These are phyloP conservation scores for Tripterygium wilfordii DNA, from an alignment of 177 flowering plant genomes.

Conservation along the genomic window DNA sequence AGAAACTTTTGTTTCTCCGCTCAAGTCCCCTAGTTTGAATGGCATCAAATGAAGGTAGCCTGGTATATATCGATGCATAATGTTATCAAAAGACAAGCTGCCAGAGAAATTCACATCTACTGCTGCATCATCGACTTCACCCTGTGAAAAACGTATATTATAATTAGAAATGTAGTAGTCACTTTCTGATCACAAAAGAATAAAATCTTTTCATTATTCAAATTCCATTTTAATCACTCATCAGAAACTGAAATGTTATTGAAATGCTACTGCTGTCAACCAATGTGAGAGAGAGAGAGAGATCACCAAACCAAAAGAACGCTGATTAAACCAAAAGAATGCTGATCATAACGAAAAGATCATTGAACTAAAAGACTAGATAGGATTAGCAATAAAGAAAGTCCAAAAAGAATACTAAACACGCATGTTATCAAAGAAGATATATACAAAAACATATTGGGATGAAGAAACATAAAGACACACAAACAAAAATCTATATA, in stretches of 20 bases:
- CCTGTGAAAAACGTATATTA: constrained; percentile 38
- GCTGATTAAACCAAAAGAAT: no score
- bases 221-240: background rate
- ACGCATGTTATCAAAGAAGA: no score
- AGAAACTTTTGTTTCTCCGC: constrained; percentile 93
- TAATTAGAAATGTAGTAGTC: background rate
- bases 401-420: background rate
- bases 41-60: constrained; percentile 59
- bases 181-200: background rate
- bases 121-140: constrained; percentile 84
- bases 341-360: no score
- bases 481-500: no score
- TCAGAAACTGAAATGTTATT: no score
- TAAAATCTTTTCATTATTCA: background rate
- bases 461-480: no score
- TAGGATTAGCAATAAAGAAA: background rate
- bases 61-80: constrained; percentile 74
- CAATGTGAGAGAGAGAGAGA: no score
- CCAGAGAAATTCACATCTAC: constrained; percentile 94
- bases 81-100: constrained; percentile 66
- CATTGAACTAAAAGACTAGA: no score
- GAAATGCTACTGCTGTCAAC: no score
- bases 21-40: constrained; percentile 71
- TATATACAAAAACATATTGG: no score
- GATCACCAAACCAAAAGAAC: no score